These are phyloP conservation scores for Coffea canephora DNA, from an alignment of 257 asterid genomes.

Conservation along the genomic window DNA sequence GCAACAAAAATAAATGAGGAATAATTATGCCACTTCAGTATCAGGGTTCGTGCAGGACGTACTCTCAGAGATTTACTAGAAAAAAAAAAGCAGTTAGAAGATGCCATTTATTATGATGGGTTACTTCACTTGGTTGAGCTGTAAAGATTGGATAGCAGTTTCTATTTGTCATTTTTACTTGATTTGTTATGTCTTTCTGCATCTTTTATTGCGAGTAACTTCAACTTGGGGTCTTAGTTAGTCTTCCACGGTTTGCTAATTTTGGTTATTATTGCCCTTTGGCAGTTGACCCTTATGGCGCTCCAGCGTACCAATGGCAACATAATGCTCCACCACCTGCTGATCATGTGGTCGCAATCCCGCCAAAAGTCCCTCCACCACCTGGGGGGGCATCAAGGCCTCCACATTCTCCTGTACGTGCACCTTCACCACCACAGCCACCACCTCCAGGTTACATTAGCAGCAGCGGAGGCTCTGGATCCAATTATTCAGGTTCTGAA, in stretches of 20 bases:
- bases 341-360: slow-evolving; percentile 43
- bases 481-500: slow-evolving; percentile 61
- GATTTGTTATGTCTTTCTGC: background rate
- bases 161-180: background rate
- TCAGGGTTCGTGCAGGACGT: background rate
- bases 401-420: slow-evolving; percentile 41
- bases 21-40: background rate
- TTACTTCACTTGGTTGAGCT: background rate
- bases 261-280: background rate
- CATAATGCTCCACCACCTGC: slow-evolving; percentile 49
- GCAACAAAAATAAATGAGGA: background rate
- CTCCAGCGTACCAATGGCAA: slow-evolving; percentile 63
- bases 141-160: background rate
- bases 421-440: slow-evolving; percentile 46
- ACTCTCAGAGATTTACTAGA: background rate
- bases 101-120: background rate
- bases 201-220: background rate
- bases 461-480: slow-evolving; percentile 79
- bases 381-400: slow-evolving; percentile 59
- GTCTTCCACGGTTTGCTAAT: background rate
- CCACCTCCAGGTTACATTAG: slow-evolving; percentile 42
- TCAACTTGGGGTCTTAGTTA: background rate
- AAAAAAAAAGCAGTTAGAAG: background rate
- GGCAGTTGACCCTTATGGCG: slow-evolving; percentile 58
- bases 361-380: slow-evolving; percentile 53